Evolutionary conservation across 164 flowering plant species (phyloP).

Genomic region (Umbilicus rupestris): DNA sequence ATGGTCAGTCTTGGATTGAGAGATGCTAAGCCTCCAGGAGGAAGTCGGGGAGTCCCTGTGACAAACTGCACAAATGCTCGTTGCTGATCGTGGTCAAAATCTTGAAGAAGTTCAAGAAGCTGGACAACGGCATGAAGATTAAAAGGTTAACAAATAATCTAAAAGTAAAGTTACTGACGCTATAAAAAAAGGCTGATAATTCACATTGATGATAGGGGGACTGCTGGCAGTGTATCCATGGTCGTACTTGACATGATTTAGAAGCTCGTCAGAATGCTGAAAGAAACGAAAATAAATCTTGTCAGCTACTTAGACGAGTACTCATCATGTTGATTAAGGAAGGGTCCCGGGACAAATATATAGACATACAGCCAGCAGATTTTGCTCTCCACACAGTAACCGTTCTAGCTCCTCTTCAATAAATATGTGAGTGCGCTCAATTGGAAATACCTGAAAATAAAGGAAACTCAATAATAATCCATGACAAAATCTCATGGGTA

Average conservation of each 20-base stretch:
- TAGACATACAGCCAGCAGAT: constrained; percentile 5
- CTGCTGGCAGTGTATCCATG: constrained; percentile 95
- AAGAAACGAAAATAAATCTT: background rate
- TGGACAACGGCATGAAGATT: constrained; percentile 20
- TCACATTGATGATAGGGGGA: constrained; percentile 58
- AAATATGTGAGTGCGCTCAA: constrained; percentile 56
- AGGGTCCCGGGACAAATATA: background rate
- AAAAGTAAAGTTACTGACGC: background rate
- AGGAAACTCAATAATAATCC: constrained; percentile 1
- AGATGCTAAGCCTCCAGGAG: constrained; percentile 87
- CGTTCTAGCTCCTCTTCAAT: constrained; percentile 81
- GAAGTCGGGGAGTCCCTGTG: constrained; percentile 94
- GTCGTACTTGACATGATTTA: constrained; percentile 79
- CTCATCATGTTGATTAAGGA: background rate
- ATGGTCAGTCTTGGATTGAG: constrained; percentile 83
- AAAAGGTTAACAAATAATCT: background rate
- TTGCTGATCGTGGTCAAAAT: constrained; percentile 44
- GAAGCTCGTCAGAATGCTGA: constrained; percentile 48
- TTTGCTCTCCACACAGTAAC: constrained; percentile 75
- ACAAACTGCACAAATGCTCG: constrained; percentile 88
- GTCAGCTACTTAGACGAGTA: background rate
- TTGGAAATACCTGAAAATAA: constrained; percentile 59
- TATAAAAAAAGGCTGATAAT: constrained; percentile 18
- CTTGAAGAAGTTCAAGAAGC: constrained; percentile 69
- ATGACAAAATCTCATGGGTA: background rate